Percentiles rank a stretch among this genome's conserved stretches.
Conservation (phyloP, 2,329 filamentous ascomycete genomes). For the Aspergillus flavus region DNA sequence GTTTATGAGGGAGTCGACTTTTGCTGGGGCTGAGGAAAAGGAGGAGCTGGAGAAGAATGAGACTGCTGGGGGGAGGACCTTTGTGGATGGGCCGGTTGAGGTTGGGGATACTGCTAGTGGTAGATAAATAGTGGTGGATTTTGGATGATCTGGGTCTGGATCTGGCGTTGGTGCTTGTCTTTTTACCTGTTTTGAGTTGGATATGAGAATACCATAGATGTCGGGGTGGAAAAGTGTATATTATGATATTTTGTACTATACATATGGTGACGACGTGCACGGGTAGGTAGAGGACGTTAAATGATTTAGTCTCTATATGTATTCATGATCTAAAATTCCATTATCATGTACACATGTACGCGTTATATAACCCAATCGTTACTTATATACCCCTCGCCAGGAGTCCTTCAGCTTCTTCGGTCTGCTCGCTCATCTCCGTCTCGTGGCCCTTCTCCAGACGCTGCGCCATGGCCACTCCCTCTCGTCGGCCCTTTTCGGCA, state of each 20-base stretch:
- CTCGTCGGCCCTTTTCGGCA: conserved; percentile 38
- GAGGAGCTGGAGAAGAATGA: background rate
- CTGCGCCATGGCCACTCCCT: conserved; percentile 36
- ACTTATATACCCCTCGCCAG: conserved; percentile 19
- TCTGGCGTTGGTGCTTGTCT: background rate
- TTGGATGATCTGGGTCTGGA: too few relatives aligned
- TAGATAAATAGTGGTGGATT: background rate
- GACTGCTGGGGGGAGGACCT: background rate
- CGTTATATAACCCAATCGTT: background rate
- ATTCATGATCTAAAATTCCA: background rate
- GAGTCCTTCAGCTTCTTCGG: conserved; percentile 34
- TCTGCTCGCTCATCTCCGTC: conserved; percentile 13
- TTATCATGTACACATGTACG: background rate
- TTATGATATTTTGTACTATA: too few relatives aligned
- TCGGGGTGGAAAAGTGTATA: too few relatives aligned
- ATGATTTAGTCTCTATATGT: background rate
- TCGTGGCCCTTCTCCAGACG: conserved; percentile 18
- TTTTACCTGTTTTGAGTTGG: background rate
- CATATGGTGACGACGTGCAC: too few relatives aligned
- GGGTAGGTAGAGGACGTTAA: background rate
- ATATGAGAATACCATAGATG: background rate
- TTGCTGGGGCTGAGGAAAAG: conserved; percentile 11
- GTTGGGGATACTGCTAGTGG: background rate
- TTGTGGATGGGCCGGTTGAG: background rate
- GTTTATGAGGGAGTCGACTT: conserved; percentile 35